A percentile compares a stretch with the other conserved stretches of the same genome.
Conservation (phyloP, 345 rosid genomes). For the Reutealis trisperma region DNA sequence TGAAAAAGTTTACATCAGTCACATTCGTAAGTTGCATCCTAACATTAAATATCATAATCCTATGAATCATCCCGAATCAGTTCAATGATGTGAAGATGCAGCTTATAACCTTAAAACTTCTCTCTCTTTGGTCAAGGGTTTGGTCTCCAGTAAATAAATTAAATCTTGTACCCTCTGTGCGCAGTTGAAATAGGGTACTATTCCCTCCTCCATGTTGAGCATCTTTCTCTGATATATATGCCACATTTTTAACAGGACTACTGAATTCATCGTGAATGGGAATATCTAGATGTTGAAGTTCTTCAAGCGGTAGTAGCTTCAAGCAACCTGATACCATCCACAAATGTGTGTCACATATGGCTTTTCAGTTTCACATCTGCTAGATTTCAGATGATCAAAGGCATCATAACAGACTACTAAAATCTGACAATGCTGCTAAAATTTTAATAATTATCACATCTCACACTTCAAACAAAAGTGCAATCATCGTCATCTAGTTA, state of each 20-base stretch:
- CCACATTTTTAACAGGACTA: constrained; percentile 55
- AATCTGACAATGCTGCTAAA: not conserved
- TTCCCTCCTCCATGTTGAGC: constrained; percentile 22
- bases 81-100: not conserved
- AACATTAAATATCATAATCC: not conserved
- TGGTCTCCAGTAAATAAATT: constrained; percentile 85
- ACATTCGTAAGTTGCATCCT: not conserved
- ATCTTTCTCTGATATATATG: constrained; percentile 51
- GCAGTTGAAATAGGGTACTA: constrained; percentile 28
- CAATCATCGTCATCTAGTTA: not conserved
- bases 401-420: not conserved
- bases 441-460: not conserved
- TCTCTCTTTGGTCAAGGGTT: constrained; percentile 71
- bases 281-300: constrained; percentile 67
- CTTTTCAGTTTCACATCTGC: not conserved
- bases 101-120: constrained; percentile 71
- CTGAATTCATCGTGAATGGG: constrained; percentile 41
- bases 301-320: constrained; percentile 71
- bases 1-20: not conserved
- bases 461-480: not conserved
- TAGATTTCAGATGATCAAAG: not conserved
- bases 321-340: constrained; percentile 66
- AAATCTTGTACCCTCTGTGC: constrained; percentile 52
- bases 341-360: constrained; percentile 15
- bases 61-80: not conserved